Evolutionary conservation across 179 eudicot genomes (phyloP), one percentile per base, ranked within the genome.

Genomic region (Beta macrorhiza): DNA sequence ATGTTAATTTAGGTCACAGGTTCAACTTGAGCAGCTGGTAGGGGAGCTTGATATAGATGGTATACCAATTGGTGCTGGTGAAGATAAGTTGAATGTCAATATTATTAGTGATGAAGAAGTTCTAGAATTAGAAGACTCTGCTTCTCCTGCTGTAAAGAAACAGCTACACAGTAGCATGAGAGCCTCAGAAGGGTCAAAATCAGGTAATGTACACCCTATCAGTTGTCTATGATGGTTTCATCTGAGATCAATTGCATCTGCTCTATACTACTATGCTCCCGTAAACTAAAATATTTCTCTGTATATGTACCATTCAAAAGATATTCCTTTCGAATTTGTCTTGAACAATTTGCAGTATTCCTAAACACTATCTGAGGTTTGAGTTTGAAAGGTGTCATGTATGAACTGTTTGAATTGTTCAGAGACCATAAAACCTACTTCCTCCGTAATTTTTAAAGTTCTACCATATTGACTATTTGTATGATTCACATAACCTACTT

Each of bases 11-110:
- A 94, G 98, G 91, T 94, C 97, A 47, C 90, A 92, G 65, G 84
- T 87, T 83, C 89, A 88, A 82, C 89, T 91, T 79, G 88, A 89
- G 82, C 89, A 89, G 91, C 87, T 92, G 79, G 92, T 89, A 20
- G 90, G 91, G 81, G 90, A 89, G 68, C 89, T 94, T 76, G 85
- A 85, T 81, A 84, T 80, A 47, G 89, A 93, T 87, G 84, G 77
- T 82, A 47, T 79, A n/a, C 81, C 78, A 62, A 80, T 78, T 84
- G 85, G 70, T 75, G 84, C 69, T 67, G 84, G 73, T 85, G 93
- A 87, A 85, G 93, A 87, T 80, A 85, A 92, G 78, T 75, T 87
- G 45, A 87, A 77, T 79, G 83, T 88, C 79, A 80, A 90, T 77
- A 83, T 82, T 78, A 67, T 85, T 56, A 90, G 89, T 79, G 93